A percentile compares a stretch with the other conserved stretches of the same genome.
Conservation (phyloP, 495 filamentous ascomycete genomes). For the Amniculicola lignicola region DNA sequence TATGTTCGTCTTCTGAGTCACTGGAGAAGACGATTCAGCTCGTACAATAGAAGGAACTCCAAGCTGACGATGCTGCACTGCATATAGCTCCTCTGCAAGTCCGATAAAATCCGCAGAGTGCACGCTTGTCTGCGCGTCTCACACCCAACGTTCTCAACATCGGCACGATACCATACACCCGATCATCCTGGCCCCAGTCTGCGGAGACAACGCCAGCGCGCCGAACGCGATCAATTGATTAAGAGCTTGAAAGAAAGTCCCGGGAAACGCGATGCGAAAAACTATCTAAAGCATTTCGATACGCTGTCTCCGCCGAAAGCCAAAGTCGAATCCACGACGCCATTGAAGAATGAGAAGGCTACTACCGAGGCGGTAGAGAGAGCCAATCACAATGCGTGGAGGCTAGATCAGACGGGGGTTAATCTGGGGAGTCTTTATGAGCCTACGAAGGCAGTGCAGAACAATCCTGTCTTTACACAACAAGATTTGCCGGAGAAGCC, state of each 20-base stretch:
- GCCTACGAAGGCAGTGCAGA: slow-evolving; percentile 57
- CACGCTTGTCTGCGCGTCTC: too few species aligned
- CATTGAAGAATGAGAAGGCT: not conserved
- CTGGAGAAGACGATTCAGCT: too few species aligned
- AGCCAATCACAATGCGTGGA: slow-evolving; percentile 27
- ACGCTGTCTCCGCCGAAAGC: slow-evolving; percentile 12
- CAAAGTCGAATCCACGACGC: not conserved
- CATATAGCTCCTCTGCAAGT: too few species aligned
- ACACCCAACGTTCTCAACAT: slow-evolving; percentile 6
- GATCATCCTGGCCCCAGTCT: not conserved
- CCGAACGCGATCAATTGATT: slow-evolving; percentile 30
- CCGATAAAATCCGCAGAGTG: too few species aligned
- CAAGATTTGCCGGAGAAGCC: slow-evolving; percentile 14
- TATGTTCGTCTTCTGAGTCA: too few species aligned
- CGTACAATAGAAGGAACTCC: too few species aligned
- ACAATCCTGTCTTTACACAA: slow-evolving; percentile 62
- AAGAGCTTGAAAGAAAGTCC: slow-evolving; percentile 27
- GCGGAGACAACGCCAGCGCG: slow-evolving; percentile 19
- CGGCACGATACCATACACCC: not conserved
- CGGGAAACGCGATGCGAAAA: slow-evolving; percentile 29
- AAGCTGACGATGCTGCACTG: too few species aligned
- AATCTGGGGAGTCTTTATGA: slow-evolving; percentile 64
- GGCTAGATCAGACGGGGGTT: slow-evolving; percentile 42
- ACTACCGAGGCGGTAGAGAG: slow-evolving; percentile 14
- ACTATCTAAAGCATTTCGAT: slow-evolving; percentile 33